Conservation (phyloP, 2,329 filamentous ascomycete genomes). For the Fulvia fulva region DNA sequence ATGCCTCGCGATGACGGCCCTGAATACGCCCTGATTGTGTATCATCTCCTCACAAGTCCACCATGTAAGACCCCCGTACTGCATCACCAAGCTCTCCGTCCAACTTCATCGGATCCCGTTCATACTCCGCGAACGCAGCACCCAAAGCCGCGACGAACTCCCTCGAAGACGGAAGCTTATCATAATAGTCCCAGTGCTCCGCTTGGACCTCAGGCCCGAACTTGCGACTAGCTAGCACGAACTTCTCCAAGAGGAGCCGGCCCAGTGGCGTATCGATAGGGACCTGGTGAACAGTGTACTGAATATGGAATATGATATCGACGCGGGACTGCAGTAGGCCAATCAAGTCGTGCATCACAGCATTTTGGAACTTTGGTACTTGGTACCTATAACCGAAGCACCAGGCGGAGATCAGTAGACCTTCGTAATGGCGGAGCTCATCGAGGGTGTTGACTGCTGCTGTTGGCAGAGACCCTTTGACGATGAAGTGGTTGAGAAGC, state of each 20-base stretch:
- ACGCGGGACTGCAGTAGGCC: not conserved
- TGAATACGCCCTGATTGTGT: not conserved
- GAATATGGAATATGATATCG: not conserved
- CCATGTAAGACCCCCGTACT: conserved; percentile 37
- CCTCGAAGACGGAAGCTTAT: not conserved
- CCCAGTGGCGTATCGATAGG: not conserved
- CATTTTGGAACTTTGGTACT: not conserved
- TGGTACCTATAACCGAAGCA: not conserved
- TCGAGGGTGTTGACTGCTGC: not conserved
- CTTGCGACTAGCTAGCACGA: not conserved
- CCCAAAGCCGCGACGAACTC: not conserved
- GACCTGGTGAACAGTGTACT: not conserved
- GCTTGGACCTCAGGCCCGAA: not conserved
- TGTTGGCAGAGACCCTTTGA: not conserved
- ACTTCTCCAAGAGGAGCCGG: not conserved
- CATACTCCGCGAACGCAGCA: not conserved
- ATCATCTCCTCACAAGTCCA: not conserved
- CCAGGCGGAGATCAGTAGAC: not conserved
- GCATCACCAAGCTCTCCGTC: conserved; percentile 76
- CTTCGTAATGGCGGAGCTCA: not conserved
- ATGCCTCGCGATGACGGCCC: not conserved
- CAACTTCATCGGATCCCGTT: conserved; percentile 62
- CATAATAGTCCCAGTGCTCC: not conserved
- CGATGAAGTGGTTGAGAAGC: not conserved
- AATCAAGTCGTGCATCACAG: not conserved